phyloP scores from a whole-genome alignment of 805 yeast genomes.

The Barnettozyma pratensis region DNA sequence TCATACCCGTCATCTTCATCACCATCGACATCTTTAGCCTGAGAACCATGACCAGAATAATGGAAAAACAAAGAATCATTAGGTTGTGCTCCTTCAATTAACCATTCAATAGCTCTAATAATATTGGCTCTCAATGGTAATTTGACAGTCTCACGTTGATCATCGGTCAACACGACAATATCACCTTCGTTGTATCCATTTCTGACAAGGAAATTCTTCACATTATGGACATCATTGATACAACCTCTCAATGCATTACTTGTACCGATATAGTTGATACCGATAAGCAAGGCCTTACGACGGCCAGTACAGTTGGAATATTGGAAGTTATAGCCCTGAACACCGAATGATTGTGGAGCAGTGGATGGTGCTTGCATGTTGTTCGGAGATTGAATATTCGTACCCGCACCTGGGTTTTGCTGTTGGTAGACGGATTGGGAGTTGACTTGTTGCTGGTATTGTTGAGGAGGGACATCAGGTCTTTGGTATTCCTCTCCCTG shows the following conservation, averaged over 20 bases:
- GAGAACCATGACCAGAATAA: conserved; percentile 86
- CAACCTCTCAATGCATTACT: conserved; percentile 65
- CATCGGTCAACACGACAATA: conserved; percentile 59
- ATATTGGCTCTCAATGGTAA: conserved; percentile 70
- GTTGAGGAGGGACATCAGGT: background rate
- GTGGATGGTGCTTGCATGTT: conserved; percentile 8
- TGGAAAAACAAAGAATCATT: conserved; percentile 79
- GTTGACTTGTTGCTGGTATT: conserved; percentile 2
- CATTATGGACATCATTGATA: conserved; percentile 66
- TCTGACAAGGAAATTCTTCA: conserved; percentile 33
- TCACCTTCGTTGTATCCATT: conserved; percentile 49
- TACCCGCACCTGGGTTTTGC: conserved; percentile 1
- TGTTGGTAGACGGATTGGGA: conserved; percentile 6
- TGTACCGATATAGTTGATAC: conserved; percentile 72
- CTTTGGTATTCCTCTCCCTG: background rate
- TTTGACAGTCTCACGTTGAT: conserved; percentile 39
- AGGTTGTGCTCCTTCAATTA: conserved; percentile 64
- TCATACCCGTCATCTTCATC: conserved; percentile 75
- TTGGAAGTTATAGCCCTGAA: conserved; percentile 34
- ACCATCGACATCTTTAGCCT: conserved; percentile 59
- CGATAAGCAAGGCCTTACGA: conserved; percentile 70
- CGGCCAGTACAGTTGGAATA: conserved; percentile 69
- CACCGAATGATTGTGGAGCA: conserved; percentile 17
- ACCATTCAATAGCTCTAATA: conserved; percentile 76
- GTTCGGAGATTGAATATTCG: conserved; percentile 6